phyloP scores from a whole-genome alignment of 768 basidiomycete species.

The Leucocoprinus sp. region DNA sequence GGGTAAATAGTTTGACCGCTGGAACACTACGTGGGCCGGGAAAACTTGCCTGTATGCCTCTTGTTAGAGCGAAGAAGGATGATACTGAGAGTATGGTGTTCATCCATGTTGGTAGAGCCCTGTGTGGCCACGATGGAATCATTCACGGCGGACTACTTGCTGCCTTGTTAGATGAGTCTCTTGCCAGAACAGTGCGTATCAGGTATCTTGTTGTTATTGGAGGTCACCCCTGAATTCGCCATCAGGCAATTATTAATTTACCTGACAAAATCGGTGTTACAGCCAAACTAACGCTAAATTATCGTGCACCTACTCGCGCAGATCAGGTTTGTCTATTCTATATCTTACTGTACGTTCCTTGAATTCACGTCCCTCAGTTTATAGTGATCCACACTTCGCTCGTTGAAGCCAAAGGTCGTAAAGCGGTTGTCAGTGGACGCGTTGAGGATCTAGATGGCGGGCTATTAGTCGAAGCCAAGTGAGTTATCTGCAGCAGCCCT shows the following conservation, averaged over 20 bases:
- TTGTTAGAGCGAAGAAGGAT: slow-evolving; percentile 68
- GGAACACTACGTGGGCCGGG: slow-evolving; percentile 86
- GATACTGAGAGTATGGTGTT: slow-evolving; percentile 66
- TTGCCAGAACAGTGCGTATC: slow-evolving; percentile 63
- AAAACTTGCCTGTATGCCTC: slow-evolving; percentile 70
- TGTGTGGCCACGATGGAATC: slow-evolving; percentile 94
- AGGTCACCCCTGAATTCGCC: not conserved
- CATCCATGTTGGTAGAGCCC: slow-evolving; percentile 73
- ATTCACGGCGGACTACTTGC: slow-evolving; percentile 90
- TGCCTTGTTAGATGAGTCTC: slow-evolving; percentile 79
- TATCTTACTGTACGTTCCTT: not conserved
- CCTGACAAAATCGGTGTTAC: slow-evolving; percentile 92
- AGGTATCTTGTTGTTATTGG: not conserved
- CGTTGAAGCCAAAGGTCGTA: slow-evolving; percentile 66
- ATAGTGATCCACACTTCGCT: slow-evolving; percentile 71
- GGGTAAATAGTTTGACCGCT: slow-evolving; percentile 77
- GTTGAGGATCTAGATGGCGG: slow-evolving; percentile 82
- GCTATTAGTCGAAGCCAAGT: slow-evolving; percentile 77
- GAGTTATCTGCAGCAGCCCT: slow-evolving; percentile 20
- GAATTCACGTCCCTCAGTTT: slow-evolving; percentile 42
- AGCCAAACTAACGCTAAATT: slow-evolving; percentile 73
- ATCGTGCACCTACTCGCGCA: slow-evolving; percentile 81
- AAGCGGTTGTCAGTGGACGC: slow-evolving; percentile 57
- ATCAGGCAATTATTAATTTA: slow-evolving; percentile 75
- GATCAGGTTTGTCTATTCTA: slow-evolving; percentile 52